Base-by-base conservation (phyloP, 116 monocot species). In the Trichopus zeylanicus region DNA sequence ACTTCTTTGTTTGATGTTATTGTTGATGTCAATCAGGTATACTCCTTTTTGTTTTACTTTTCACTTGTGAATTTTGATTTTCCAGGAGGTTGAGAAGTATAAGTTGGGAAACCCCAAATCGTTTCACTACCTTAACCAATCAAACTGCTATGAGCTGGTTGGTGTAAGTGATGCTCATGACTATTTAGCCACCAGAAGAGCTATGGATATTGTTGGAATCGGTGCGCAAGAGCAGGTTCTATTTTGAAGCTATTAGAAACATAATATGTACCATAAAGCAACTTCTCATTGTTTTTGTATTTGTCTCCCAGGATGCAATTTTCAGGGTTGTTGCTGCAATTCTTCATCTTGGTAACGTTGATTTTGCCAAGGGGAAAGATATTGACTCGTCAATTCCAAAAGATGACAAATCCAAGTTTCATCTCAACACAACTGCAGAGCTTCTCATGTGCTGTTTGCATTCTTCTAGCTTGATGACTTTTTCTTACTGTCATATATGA, bases 111-210 rank as follows among this genome's bases (percentile, higher is more conserved):
- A 79, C 48, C 84, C 97, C 21, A 87, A 60, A 60, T 75, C 85
- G 56, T 91, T 98, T 82, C 97, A 98, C 66, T 98, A 98, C 80
- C 73, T 98, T 28, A 98, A 98, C 66, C 97, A 98, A 70, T 87
- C 97, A 57, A 91, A 85, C 46, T 98, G 97, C 76, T 88, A 87
- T 70, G 90, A 97, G 37, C 73, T 97, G 63, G 90, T 77, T 69
- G 90, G 90, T 33, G 57, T 97, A 55, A 97, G 79, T 72, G 90
- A 97, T 80, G 90, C 79, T 5, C 81, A 73, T 72, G 95, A 97
- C 20, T 97, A 90, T 72, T 68, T 97, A 48, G 81, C 90, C 25
- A 87, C 95, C 51, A 83, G 84, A 57, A 89, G 86, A 70, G 95
- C 95, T 59, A 97, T 97, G 95, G 95, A 97, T 71, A 69, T 97